Percentiles rank a stretch among this genome's conserved stretches.
Evolutionary conservation across 192 early-diverging fungal genomes (phyloP).

Genomic region (Phlyctochytrium planicorne): DNA sequence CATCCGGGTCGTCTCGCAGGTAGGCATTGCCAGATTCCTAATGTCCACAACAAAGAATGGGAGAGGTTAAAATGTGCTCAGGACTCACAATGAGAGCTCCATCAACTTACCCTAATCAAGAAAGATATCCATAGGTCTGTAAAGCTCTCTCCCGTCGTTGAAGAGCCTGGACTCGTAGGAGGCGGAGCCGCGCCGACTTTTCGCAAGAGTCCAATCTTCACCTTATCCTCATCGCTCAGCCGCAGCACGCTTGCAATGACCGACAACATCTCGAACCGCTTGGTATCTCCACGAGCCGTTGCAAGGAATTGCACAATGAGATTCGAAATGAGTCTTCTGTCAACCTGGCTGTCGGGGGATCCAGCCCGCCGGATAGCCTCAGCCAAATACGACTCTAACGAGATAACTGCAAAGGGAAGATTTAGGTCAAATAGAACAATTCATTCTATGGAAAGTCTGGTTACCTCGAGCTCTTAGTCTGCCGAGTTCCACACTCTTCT

Average conservation of each 20-base stretch:
- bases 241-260: conserved; percentile 88
- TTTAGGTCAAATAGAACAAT: conserved; percentile 3
- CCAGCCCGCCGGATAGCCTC: conserved; percentile 89
- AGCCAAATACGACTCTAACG: conserved; percentile 84
- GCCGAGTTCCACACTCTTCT: conserved; percentile 72
- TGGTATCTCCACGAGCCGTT: conserved; percentile 83
- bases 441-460: neutral
- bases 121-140: conserved; percentile 56
- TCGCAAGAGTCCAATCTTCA: conserved; percentile 67
- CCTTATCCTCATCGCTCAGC: conserved; percentile 86
- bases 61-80: no score
- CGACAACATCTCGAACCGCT: conserved; percentile 87
- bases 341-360: conserved; percentile 64
- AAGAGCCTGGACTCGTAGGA: conserved; percentile 13
- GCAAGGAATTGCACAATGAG: conserved; percentile 84
- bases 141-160: conserved; percentile 29
- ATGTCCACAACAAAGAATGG: no score
- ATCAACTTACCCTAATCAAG: conserved; percentile 44
- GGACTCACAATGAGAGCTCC: no score
- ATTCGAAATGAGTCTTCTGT: conserved; percentile 83
- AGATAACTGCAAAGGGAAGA: conserved; percentile 57
- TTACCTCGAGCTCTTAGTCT: conserved; percentile 74
- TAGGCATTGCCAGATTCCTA: no score
- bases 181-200: conserved; percentile 40
- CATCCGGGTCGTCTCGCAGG: no score